Conservation (phyloP, 2,329 filamentous ascomycete genomes). For the Stagonosporopsis cucurbitacearum region DNA sequence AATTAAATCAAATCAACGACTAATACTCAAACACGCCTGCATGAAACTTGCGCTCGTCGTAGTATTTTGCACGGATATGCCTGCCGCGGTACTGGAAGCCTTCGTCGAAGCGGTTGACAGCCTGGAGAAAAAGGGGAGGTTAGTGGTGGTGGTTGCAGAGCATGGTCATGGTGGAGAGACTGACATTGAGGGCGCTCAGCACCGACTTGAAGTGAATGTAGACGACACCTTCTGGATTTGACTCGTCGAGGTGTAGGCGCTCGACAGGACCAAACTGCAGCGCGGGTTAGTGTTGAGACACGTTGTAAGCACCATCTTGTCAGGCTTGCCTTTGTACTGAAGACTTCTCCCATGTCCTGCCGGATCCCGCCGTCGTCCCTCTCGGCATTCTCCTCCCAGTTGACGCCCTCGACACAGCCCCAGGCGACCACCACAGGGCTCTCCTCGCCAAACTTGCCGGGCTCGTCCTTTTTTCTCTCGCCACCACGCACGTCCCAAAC, state of each 20-base stretch:
- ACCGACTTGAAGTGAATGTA: slow-evolving; percentile 93
- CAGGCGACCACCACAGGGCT: slow-evolving; percentile 81
- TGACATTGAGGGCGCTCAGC: slow-evolving; percentile 81
- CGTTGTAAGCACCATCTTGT: not conserved
- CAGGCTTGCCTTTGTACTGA: slow-evolving; percentile 71
- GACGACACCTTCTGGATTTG: slow-evolving; percentile 67
- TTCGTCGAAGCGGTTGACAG: slow-evolving; percentile 87
- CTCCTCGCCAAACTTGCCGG: slow-evolving; percentile 60
- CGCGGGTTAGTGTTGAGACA: slow-evolving; percentile 15
- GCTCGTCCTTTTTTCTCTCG: slow-evolving; percentile 54
- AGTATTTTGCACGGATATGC: slow-evolving; percentile 80
- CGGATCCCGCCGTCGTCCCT: slow-evolving; percentile 70
- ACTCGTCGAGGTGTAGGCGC: slow-evolving; percentile 72
- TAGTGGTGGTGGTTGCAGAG: slow-evolving; percentile 17
- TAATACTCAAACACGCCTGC: slow-evolving; percentile 45
- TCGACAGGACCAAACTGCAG: slow-evolving; percentile 80
- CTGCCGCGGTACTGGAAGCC: slow-evolving; percentile 95
- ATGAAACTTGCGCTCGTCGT: slow-evolving; percentile 82
- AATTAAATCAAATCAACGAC: too few relatives aligned
- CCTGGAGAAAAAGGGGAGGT: slow-evolving; percentile 61
- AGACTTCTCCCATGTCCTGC: slow-evolving; percentile 96
- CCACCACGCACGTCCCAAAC: slow-evolving; percentile 81
- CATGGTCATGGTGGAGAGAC: slow-evolving; percentile 41
- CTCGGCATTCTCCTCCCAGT: slow-evolving; percentile 76
- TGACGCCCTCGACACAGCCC: slow-evolving; percentile 86